Conservation (phyloP, 805 yeast species). For the Grigorovia humatica region DNA sequence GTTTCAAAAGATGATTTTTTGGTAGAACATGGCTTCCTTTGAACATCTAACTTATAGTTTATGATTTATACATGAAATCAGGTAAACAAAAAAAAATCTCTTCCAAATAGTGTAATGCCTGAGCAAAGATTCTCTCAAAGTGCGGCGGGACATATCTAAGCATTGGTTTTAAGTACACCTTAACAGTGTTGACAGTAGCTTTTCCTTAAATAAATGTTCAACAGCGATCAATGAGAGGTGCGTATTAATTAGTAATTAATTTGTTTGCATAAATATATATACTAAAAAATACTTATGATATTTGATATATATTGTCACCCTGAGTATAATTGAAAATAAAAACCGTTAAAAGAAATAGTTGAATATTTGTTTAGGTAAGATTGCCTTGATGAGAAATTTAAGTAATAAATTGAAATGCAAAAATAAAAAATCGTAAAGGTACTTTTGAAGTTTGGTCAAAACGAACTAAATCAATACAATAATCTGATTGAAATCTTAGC, state of each 20-base stretch:
- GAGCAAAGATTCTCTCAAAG: no score
- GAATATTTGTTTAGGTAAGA: neutral
- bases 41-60: no score
- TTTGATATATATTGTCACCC: neutral
- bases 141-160: no score
- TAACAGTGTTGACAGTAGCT: no score
- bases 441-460: neutral
- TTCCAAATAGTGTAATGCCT: no score
- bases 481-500: slow-evolving; percentile 86
- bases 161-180: no score
- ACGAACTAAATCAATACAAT: slow-evolving; percentile 46
- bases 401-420: neutral
- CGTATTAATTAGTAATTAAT: neutral
- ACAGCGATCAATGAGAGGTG: no score
- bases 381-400: neutral
- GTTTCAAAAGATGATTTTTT: no score
- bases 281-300: neutral
- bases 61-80: no score
- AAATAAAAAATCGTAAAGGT: neutral
- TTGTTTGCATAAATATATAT: neutral
- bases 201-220: no score
- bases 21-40: no score
- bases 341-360: neutral
- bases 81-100: no score
- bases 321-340: neutral